Evolutionary conservation across 148 eudicot species (phyloP).

Genomic region (Chenopodium album): DNA sequence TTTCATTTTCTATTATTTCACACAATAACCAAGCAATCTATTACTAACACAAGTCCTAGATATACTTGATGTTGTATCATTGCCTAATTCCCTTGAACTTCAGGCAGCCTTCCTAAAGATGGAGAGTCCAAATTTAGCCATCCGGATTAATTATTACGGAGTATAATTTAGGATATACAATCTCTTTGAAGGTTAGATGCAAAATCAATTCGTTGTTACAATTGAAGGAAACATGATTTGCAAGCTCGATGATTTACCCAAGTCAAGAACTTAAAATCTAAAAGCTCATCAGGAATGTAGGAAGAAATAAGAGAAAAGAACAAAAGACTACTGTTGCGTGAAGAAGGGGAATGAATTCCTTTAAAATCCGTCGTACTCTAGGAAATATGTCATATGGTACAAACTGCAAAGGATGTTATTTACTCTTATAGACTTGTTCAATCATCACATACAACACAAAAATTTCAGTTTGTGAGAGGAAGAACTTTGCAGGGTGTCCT

Average conservation of each 20-base stretch:
- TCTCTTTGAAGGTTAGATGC: too few species aligned
- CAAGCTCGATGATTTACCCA: too few species aligned
- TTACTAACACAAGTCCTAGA: background rate
- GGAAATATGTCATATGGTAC: background rate
- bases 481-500: background rate
- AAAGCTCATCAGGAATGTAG: background rate
- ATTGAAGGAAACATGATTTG: too few species aligned
- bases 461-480: background rate
- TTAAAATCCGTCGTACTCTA: background rate
- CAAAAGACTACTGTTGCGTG: background rate
- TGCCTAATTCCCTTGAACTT: background rate
- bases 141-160: too few species aligned
- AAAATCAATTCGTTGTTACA: too few species aligned
- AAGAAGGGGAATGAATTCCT: background rate
- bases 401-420: background rate
- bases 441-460: background rate
- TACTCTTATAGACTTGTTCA: background rate
- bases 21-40: background rate
- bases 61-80: background rate
- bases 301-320: background rate
- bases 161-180: too few species aligned
- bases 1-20: background rate
- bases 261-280: too few species aligned
- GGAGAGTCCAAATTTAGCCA: too few species aligned
- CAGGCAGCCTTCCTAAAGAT: too few species aligned